Evolutionary conservation across 129 eudicot species (phyloP), one percentile per base, ranked within the genome.

Genomic region (Silybum marianum): DNA sequence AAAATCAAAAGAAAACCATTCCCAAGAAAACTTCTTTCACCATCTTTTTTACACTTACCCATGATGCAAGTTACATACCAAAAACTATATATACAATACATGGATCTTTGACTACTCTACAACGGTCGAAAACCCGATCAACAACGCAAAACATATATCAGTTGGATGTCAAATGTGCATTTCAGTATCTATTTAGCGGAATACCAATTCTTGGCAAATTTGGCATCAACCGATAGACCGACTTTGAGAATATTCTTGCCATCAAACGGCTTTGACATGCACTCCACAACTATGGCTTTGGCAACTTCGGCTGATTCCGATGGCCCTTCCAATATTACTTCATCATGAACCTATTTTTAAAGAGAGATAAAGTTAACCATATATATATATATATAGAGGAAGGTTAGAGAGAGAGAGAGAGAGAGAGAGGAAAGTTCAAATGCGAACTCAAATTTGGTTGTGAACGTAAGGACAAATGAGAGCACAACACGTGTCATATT

Each of bases 251-350:
- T 77, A 60, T 96, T 96, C 77, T 80, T 76, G 75, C 99, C 99
- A 71, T 93, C 76, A 73, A 96, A 96, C 8, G 99, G 99, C 66
- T 93, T 91, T 25, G 95, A 90, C 99, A 96, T 96, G 89, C 98
- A 94, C 2, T 51, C 88, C 34, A 96, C 93, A 26, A 96, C 99
- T 65, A 96, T 85, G 24, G 84, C 93, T 88, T 93, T 96, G 44
- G 99, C 99, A 19, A 85, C 88, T 72, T 90, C 98, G 0, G 95
- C 95, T 0, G 99, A 93, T 80, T 96, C 98, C n/a, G 92, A 87
- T 30, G 99, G 99, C 71, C 99, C 99, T 86, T 96, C 99, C 63
- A 96, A 73, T 63, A 96, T 96, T 44, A 96, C 98, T 87, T 96
- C 98, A 77, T 96, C 99, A 69, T 96, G 99, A 69, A 96, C 97